Evolutionary conservation across 169 alveolate species (phyloP), one percentile per base, ranked within the genome.

Genomic region (Eimeria falciformis): DNA sequence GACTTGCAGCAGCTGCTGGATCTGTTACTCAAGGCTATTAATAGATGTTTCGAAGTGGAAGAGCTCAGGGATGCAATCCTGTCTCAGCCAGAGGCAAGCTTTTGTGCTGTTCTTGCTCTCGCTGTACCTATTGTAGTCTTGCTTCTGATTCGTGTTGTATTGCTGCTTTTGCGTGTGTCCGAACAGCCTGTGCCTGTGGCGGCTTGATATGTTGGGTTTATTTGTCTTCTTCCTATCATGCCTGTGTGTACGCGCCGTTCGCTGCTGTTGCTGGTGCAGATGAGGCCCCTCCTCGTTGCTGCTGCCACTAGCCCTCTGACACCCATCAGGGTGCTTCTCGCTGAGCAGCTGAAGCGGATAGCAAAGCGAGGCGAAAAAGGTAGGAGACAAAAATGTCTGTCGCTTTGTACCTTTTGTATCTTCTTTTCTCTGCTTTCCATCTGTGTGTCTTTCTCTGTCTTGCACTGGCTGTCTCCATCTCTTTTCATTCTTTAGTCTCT

Each of bases 321-420:
- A 6, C 66, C 85, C 4, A 75, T 75, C 3, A 11, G 85, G 62
- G 85, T 43, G 37, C 65, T 75, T 0, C 66, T 75, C 11, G 85
- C 85, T 37, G 66, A 75, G 85, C 85, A 75, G 62, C 37, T 75
- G 45, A 58, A 75, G 62, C 85, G 45, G 65, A 75, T 75, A 4
- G 85, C 85, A 17, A 75, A 75, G 85, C 11, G 40, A 21, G 85
- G 85, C 3, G 66, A 75, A 5, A 7, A 18, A 75, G 85, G 85
- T 75, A 0, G 27, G 83, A 0, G 40, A 71, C n/a, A n/a, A n/a
- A 14, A 1, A 37, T 29, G 25, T 12, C 83, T 71, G 62, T 45
- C 27, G 83, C 56, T 17, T 29, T 37, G 62, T 71, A 23, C 6
- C 46, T 66, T 69, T 23, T 12, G 62, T 11, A 58, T 58, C 23